A percentile compares a stretch with the other conserved stretches of the same genome.
phyloP scores from a whole-genome alignment of 768 basidiomycete species.

The Calvatia gigantea region DNA sequence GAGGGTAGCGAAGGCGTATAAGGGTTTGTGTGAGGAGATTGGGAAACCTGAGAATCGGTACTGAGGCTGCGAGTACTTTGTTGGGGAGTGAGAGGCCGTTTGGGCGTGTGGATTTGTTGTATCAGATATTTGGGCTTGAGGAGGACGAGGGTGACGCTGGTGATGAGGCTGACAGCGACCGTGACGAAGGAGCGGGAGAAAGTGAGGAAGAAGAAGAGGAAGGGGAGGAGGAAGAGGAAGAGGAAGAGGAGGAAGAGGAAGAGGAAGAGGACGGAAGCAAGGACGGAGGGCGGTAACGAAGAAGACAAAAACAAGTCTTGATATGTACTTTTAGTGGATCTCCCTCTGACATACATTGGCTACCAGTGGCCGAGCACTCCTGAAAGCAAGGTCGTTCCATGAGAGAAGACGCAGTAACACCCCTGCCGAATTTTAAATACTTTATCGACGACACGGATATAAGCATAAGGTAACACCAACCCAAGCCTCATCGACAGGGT shows the following conservation, averaged over 20 bases:
- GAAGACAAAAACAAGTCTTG: not conserved
- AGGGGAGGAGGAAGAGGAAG: not conserved
- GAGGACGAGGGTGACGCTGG: constrained; percentile 27
- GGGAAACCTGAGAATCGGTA: constrained; percentile 70
- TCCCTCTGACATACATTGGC: not conserved
- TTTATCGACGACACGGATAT: no score
- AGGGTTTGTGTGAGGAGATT: constrained; percentile 71
- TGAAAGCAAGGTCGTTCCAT: no score
- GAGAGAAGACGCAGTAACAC: not conserved
- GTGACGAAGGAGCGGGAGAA: not conserved
- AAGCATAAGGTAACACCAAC: no score
- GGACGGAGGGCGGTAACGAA: not conserved
- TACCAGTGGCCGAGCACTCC: no score
- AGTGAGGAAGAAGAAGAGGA: not conserved
- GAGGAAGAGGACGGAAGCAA: not conserved
- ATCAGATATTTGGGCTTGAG: constrained; percentile 76
- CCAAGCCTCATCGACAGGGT: no score
- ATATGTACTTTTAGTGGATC: not conserved
- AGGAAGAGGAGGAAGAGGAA: not conserved
- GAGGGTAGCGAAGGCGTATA: constrained; percentile 69
- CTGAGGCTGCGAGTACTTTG: no score
- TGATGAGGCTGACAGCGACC: not conserved
- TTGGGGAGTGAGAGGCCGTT: constrained; percentile 82
- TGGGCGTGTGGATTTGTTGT: constrained; percentile 68
- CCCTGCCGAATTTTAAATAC: not conserved